Base-by-base conservation (phyloP, 108 stramenopile genomes). In the Cyclostephanos invisitatus region DNA sequence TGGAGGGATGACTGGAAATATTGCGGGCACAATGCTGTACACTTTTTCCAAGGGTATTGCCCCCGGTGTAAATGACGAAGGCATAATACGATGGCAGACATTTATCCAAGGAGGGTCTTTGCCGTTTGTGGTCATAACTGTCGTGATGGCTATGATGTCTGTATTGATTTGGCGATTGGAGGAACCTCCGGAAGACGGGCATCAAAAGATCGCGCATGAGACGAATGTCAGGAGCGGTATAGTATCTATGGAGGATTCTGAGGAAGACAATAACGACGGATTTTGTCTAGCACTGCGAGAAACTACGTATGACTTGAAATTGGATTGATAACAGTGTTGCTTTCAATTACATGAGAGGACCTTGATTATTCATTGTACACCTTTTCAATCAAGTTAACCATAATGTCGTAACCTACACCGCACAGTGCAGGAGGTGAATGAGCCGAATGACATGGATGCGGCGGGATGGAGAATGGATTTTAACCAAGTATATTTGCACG, bases 1-100 rank as follows among this genome's bases (percentile, higher is more conserved):
- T 36, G 74, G 74, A n/a, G 66, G 66, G 2, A 75, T 75, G 74
- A 25, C 67, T 21, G 74, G 74, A 22, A 75, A 75, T 51, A 40
- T 75, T 4, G 67, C 60, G 7, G 74, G 74, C 1, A 75, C 74
- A 14, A 50, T 57, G 67, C 25, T 75, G 74, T 75, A 75, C 61
- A 62, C 37, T 28, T 15, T 68, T 37, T 75, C 74, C 10, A 75
- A 62, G 25, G 74, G 68, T 14, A 56, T 44, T 17, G 8, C 72
- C 28, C 21, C 40, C 18, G 21, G 37, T 36, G 21, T 2, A 61
- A 54, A 54, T 25, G 53, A 65, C n/a, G 56, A 40, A n/a, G 7
- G 25, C 21, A 7, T 21, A 32, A 36, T 9, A 44, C 38, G 22
- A 49, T 24, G 64, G 21, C 12, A 35, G 21, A 55, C 4, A 50